Conservation (phyloP, 306 rosid genomes). For the Erythrophleum fordii region DNA sequence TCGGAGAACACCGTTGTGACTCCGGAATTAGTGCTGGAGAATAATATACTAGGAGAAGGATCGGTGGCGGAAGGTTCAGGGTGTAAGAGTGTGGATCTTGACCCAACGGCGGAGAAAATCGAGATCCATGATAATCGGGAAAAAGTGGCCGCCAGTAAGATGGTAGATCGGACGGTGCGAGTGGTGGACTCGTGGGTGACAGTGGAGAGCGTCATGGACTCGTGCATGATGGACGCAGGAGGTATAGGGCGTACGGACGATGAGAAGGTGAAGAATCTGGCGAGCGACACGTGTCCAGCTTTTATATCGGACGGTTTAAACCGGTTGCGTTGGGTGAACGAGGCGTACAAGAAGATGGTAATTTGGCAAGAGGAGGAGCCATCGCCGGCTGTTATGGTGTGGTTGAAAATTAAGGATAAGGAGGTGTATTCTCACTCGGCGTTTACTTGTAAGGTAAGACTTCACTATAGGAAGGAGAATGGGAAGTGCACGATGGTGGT, state of each 20-base stretch:
- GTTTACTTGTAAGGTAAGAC: conserved; percentile 60
- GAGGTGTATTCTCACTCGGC: conserved; percentile 32
- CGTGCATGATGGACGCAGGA: conserved; percentile 66
- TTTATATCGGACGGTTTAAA: conserved; percentile 62
- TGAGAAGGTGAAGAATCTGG: conserved; percentile 64
- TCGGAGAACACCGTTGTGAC: conserved; percentile 12
- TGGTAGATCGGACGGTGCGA: conserved; percentile 33
- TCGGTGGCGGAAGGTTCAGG: not conserved
- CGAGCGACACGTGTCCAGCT: conserved; percentile 83
- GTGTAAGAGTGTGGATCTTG: not conserved
- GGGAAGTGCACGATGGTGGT: conserved; percentile 59
- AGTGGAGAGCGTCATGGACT: conserved; percentile 81
- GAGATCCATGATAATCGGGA: conserved; percentile 35
- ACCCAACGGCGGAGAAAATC: conserved; percentile 7
- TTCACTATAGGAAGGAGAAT: conserved; percentile 54
- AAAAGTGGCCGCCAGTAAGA: not conserved
- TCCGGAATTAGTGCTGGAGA: conserved; percentile 40
- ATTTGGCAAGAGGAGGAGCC: conserved; percentile 1
- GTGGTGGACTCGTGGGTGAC: conserved; percentile 64
- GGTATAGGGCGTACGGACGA: conserved; percentile 63
- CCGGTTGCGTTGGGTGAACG: conserved; percentile 75
- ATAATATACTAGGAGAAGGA: not conserved
- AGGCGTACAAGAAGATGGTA: conserved; percentile 68
- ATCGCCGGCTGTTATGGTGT: conserved; percentile 30
- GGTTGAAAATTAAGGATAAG: conserved; percentile 50